Conservation (phyloP, 2,329 filamentous ascomycete species). For the Beauveria scarabaeidicola region DNA sequence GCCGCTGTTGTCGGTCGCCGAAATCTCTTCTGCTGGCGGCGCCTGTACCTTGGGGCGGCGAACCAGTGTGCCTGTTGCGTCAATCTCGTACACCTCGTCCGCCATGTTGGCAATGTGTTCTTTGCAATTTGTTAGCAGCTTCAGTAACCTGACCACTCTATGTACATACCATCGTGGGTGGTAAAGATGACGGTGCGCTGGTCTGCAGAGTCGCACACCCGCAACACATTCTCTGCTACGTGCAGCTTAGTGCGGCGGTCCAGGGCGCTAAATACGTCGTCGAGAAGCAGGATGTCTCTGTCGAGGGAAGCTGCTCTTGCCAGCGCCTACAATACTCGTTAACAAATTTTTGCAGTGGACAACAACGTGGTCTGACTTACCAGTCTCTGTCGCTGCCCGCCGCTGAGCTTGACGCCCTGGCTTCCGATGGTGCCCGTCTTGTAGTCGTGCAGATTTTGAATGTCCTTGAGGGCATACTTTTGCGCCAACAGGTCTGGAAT, state of each 20-base stretch:
- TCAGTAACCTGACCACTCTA: too few relatives aligned
- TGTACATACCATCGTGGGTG: not conserved
- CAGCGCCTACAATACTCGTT: not conserved
- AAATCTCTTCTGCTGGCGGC: not conserved
- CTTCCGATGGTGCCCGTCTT: slow-evolving; percentile 1
- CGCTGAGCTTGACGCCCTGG: slow-evolving; percentile 1
- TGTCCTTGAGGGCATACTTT: not conserved
- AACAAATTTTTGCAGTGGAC: not conserved
- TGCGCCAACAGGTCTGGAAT: not conserved
- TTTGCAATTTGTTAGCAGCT: not conserved
- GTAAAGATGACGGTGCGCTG: not conserved
- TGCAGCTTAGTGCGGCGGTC: not conserved
- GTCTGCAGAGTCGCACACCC: not conserved
- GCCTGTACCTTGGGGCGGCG: not conserved
- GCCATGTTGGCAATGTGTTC: slow-evolving; percentile 2
- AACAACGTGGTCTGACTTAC: not conserved
- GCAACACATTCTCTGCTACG: not conserved
- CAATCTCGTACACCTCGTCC: not conserved
- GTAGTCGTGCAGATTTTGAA: not conserved
- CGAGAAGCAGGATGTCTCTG: not conserved
- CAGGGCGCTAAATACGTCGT: not conserved
- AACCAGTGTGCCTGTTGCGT: not conserved
- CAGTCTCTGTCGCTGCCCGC: slow-evolving; percentile 4
- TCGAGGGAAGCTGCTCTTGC: not conserved
- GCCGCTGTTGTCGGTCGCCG: not conserved